Evolutionary conservation across 2,329 filamentous ascomycete genomes (phyloP).

Genomic region (Chrysosporium queenslandicum): DNA sequence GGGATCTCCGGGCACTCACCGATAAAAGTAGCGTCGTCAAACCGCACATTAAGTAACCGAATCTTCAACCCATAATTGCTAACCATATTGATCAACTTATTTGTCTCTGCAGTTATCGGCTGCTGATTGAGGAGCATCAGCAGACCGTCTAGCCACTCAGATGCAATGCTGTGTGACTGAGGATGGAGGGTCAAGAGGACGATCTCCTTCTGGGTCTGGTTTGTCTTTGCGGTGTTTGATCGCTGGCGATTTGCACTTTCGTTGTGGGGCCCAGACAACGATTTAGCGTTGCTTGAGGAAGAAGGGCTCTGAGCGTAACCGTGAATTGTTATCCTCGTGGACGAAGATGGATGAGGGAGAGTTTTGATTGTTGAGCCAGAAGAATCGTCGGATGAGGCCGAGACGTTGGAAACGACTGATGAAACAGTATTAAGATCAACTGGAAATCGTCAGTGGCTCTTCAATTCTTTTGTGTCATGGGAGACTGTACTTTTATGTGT

Average conservation of each 20-base stretch:
- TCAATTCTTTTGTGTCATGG: conserved; percentile 2
- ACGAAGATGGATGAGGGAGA: conserved; percentile 29
- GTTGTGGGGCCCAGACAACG: not conserved
- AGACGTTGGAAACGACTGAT: conserved; percentile 88
- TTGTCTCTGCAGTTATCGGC: conserved; percentile 94
- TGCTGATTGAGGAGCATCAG: conserved; percentile 91
- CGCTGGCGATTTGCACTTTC: conserved; percentile 22
- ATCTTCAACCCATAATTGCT: conserved; percentile 90
- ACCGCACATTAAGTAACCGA: conserved; percentile 76
- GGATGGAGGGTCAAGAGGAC: conserved; percentile 76
- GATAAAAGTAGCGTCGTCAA: conserved; percentile 64
- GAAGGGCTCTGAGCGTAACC: conserved; percentile 46
- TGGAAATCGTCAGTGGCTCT: conserved; percentile 21
- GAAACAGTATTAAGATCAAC: conserved; percentile 80
- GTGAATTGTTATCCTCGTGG: conserved; percentile 85
- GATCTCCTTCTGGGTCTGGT: conserved; percentile 48
- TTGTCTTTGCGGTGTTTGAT: conserved; percentile 23
- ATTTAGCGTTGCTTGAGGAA: conserved; percentile 13
- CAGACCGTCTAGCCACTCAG: conserved; percentile 92
- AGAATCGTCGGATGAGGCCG: conserved; percentile 48
- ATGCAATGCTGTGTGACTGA: conserved; percentile 68
- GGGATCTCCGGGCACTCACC: conserved; percentile 68
- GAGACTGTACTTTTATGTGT: conserved; percentile 55
- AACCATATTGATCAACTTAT: conserved; percentile 75
- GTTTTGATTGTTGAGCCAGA: conserved; percentile 42